Percentiles rank a stretch among this genome's conserved stretches.
Conservation (phyloP, 371 early-diverging fungal genomes). For the Umbelopsis sp. region DNA sequence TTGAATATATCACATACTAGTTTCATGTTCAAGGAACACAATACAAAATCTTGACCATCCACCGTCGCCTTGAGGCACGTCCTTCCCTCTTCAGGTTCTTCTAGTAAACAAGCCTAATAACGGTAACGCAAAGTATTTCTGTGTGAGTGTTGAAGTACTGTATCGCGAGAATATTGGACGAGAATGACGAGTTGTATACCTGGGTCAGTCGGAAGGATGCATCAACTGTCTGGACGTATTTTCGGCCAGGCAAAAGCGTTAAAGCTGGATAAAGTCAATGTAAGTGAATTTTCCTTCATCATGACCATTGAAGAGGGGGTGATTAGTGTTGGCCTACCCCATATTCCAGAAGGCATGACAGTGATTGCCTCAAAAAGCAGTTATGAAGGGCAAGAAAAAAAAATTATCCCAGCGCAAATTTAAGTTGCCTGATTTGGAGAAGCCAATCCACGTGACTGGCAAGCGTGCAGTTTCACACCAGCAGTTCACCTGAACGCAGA, state of each 20-base stretch:
- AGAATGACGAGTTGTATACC: background rate
- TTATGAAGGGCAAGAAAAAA: background rate
- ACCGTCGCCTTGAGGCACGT: background rate
- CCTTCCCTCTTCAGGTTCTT: background rate
- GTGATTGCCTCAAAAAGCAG: background rate
- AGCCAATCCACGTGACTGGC: background rate
- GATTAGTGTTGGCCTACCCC: background rate
- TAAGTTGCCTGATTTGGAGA: background rate
- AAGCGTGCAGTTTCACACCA: background rate
- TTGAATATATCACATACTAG: background rate
- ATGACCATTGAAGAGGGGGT: background rate
- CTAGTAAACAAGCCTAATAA: background rate
- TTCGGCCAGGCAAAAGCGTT: background rate
- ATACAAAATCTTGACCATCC: constrained; percentile 3
- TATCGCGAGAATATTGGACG: background rate
- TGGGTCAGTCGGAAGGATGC: constrained; percentile 12
- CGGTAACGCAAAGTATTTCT: background rate
- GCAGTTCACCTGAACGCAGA: background rate
- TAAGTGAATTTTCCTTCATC: background rate
- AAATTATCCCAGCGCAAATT: constrained; percentile 3
- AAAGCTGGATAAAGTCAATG: background rate
- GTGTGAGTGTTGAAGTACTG: background rate
- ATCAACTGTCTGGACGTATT: background rate
- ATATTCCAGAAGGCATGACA: constrained; percentile 8
- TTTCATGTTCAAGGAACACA: constrained; percentile 4